These are phyloP conservation scores for Ceratocystis colombiana DNA, from an alignment of 2,329 filamentous ascomycete genomes.

Conservation along the genomic window DNA sequence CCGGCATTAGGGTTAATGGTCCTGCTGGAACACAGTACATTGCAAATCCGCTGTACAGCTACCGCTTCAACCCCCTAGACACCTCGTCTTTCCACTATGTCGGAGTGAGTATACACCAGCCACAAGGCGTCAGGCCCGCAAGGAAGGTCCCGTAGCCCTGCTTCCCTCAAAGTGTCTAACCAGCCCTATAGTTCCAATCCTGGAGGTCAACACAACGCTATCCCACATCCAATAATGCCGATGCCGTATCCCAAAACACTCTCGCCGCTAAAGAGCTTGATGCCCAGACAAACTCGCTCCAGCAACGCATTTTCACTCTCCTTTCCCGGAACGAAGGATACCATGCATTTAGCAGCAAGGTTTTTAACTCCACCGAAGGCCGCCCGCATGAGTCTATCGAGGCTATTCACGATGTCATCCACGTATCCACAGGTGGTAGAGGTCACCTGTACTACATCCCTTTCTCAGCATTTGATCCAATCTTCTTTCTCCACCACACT, in stretches of 20 bases:
- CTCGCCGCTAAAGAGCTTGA: slow-evolving; percentile 45
- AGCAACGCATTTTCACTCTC: slow-evolving; percentile 56
- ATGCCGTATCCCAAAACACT: slow-evolving; percentile 46
- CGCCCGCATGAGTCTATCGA: slow-evolving; percentile 54
- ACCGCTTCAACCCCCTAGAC: slow-evolving; percentile 51
- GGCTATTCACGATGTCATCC: slow-evolving; percentile 53
- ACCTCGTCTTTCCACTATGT: slow-evolving; percentile 46
- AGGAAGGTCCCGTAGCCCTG: too few species aligned
- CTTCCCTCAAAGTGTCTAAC: slow-evolving; percentile 22
- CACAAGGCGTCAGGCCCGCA: slow-evolving; percentile 20
- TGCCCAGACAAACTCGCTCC: slow-evolving; percentile 44
- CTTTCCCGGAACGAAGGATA: slow-evolving; percentile 59
- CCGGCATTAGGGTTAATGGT: slow-evolving; percentile 44
- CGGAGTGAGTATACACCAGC: slow-evolving; percentile 41
- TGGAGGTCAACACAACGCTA: slow-evolving; percentile 53
- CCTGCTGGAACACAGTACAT: slow-evolving; percentile 48
- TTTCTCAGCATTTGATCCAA: slow-evolving; percentile 67
- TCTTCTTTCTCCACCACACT: slow-evolving; percentile 67
- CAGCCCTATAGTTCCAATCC: slow-evolving; percentile 40
- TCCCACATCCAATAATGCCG: slow-evolving; percentile 34
- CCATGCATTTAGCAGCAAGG: slow-evolving; percentile 59
- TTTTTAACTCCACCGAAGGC: slow-evolving; percentile 43
- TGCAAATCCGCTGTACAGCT: slow-evolving; percentile 52
- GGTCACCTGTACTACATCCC: slow-evolving; percentile 63
- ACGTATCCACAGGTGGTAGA: slow-evolving; percentile 47